phyloP scores from a whole-genome alignment of 441 rosid genomes.

The Populus hybrid region DNA sequence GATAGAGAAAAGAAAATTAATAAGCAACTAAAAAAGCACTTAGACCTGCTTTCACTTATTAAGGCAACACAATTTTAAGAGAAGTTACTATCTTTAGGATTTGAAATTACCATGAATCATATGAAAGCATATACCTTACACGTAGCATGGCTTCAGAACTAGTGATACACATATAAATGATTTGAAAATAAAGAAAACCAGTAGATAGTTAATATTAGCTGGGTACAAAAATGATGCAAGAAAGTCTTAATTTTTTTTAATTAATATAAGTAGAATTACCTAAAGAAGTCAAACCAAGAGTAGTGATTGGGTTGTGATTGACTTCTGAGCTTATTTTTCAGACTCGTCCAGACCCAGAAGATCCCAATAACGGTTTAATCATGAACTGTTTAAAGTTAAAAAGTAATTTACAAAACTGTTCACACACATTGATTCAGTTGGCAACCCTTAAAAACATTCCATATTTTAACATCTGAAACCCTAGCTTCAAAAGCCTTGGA shows the following conservation, averaged over 20 bases:
- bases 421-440: background rate
- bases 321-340: background rate
- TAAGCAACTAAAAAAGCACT: background rate
- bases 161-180: background rate
- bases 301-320: background rate
- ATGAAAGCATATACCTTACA: background rate
- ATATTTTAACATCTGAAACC: background rate
- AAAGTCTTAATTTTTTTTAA: background rate
- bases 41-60: background rate
- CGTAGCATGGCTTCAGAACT: background rate
- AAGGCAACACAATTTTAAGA: background rate
- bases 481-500: background rate
- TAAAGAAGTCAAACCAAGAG: slow-evolving; percentile 1
- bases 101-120: background rate
- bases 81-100: background rate
- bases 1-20: slow-evolving; percentile 20
- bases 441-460: background rate
- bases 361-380: background rate
- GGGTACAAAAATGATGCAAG: background rate
- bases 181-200: background rate
- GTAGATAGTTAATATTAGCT: background rate
- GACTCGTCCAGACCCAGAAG: background rate
- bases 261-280: too few relatives aligned
- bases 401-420: background rate
- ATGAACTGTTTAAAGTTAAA: background rate